Conservation (phyloP, 306 rosid species). For the Arachis hypogaea region DNA sequence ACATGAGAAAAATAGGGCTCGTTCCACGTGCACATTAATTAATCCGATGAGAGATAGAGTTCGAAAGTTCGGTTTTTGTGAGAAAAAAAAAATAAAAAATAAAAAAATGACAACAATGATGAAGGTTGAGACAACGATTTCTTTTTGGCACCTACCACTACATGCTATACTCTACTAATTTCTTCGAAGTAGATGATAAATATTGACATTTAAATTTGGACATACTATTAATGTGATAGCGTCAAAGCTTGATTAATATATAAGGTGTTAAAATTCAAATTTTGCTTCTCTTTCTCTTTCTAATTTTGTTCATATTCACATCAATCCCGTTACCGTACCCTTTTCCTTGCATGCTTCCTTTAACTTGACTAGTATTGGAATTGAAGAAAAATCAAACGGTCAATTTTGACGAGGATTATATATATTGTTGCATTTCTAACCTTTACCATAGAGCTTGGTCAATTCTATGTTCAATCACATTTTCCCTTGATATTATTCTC, state of each 20-base stretch:
- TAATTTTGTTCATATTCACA: neutral
- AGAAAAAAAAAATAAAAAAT: too few relatives aligned
- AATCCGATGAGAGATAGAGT: neutral
- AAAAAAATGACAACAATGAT: neutral
- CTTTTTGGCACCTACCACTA: neutral
- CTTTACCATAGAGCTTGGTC: constrained; percentile 30
- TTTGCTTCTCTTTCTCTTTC: constrained; percentile 32
- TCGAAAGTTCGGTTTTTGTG: neutral
- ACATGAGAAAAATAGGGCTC: neutral
- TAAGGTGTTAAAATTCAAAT: constrained; percentile 23
- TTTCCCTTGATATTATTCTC: neutral
- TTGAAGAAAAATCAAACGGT: constrained; percentile 25
- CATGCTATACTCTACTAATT: neutral
- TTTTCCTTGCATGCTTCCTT: constrained; percentile 39
- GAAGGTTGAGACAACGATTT: neutral
- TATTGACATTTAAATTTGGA: constrained; percentile 15
- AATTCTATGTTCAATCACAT: constrained; percentile 17
- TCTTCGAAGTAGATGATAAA: neutral
- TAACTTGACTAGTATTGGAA: constrained; percentile 25
- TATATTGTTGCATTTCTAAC: constrained; percentile 10
- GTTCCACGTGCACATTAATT: constrained; percentile 36
- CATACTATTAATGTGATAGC: neutral
- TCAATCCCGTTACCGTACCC: neutral
- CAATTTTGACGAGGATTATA: constrained; percentile 32
- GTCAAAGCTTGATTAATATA: neutral